Evolutionary conservation across 345 rosid species (phyloP), one percentile per base, ranked within the genome.

Genomic region (Clausena lansium): DNA sequence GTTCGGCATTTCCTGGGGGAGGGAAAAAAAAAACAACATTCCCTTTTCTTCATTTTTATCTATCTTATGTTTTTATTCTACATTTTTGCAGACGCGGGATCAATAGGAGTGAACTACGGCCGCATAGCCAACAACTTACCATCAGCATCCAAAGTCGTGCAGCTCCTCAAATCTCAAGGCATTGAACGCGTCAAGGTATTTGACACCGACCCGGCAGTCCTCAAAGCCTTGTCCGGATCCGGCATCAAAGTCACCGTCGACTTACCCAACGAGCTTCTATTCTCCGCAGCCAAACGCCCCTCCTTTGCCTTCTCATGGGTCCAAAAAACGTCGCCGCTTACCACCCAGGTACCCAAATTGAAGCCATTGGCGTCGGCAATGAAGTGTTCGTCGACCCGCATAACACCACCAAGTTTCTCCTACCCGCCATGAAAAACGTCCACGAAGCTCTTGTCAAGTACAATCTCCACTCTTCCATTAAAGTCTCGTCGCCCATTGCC

Each of bases 31-130:
- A 76, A 57, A 47, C 63, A 19, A 3, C 50, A n/a, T 14, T 35
- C 58, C 6, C n/a, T 14, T 59, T 30, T 38, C 63, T 63, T 39
- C 20, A 57, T n/a, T 30, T 50, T 73, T 39, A 59, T 63, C 75
- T 8, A 61, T 52, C 33, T 67, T 59, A 62, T 0, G 58, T 39
- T 20, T 32, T 47, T 47, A 64, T 72, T 62, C 9, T 41, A 39
- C 50, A 7, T 7, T 54, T 45, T 66, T 86, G 78, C 91, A 92
- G 97, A 88, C 64, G 90, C 84, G 36, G 94, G 96, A 35, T 91
- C 97, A 5, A 74, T 95, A 24, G 99, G 99, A 0, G 99, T 95
- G 19, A 95, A 96, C 94, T 96, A 94, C 36, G 99, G 99, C 2
- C 83, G 99, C 75, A 79, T 90, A 33, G 98, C 97, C 5, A 80